Evolutionary conservation across 2,329 filamentous ascomycete species (phyloP).

Genomic region (Talaromyces atroroseus): DNA sequence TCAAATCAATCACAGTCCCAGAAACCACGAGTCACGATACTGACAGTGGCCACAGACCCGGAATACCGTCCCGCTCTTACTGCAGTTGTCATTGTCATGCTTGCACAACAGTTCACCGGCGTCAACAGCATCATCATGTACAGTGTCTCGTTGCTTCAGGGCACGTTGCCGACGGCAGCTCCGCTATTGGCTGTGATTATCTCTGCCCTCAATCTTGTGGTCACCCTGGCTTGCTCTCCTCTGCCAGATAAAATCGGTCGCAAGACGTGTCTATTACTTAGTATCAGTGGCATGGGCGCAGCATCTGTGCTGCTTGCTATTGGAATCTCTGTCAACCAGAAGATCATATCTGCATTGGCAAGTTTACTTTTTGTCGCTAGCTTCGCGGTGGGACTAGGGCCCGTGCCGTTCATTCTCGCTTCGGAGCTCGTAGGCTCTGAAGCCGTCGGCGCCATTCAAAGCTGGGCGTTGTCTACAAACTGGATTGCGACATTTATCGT

Average conservation of each 20-base stretch:
- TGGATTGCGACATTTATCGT: conserved; percentile 89
- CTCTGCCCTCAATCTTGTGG: conserved; percentile 77
- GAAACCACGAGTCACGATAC: conserved; percentile 62
- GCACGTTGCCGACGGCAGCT: conserved; percentile 74
- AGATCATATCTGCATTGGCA: conserved; percentile 71
- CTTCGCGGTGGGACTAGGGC: conserved; percentile 86
- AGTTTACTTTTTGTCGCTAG: conserved; percentile 82
- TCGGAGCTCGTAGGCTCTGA: conserved; percentile 86
- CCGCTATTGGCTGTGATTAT: conserved; percentile 81
- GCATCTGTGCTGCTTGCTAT: conserved; percentile 73
- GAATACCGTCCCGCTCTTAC: conserved; percentile 68
- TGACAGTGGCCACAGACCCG: conserved; percentile 59
- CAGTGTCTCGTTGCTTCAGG: conserved; percentile 80
- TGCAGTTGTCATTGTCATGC: conserved; percentile 84
- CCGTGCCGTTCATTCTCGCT: conserved; percentile 89
- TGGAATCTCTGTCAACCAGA: conserved; percentile 67
- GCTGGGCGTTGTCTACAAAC: conserved; percentile 78
- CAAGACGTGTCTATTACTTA: conserved; percentile 76
- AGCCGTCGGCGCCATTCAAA: conserved; percentile 86
- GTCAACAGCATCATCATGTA: conserved; percentile 99
- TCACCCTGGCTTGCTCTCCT: conserved; percentile 74
- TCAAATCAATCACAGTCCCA: conserved; percentile 62
- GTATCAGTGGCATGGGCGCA: conserved; percentile 76
- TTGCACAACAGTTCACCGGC: conserved; percentile 84
- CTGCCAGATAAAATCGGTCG: conserved; percentile 83